Evolutionary conservation across 2,329 filamentous ascomycete species (phyloP), one percentile per base, ranked within the genome.

Genomic region (Fusarium piperis): DNA sequence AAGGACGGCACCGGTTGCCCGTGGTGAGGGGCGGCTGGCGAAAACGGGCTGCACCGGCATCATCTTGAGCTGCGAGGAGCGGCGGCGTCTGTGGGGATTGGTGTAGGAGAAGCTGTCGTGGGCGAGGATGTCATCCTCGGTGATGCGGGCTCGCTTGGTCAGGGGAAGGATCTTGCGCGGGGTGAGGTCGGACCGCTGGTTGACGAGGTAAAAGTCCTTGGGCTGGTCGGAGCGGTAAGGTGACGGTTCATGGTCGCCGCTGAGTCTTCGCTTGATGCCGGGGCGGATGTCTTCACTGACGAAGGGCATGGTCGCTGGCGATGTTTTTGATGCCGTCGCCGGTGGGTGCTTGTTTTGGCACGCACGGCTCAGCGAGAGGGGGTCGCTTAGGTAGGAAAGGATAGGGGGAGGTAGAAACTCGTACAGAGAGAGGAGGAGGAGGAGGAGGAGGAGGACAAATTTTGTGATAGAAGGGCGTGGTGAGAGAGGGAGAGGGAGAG

Each of bases 261-360:
- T 77, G 72, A 81, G 75, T 72, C 79, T 76, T 66, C 81, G 79
- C 63, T 82, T 82, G 53, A 77, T 75, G 38, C 81, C 81, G 35
- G 81, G 76, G 10, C 71, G 68, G 62, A 67, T 67, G 70, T 78
- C 79, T 59, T 78, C 72, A 62, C 76, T 76, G 59, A 82, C 80
- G 53, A 77, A 82, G 20, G 80, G 81, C 81, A 82, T 82, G 38
- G 61, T 78, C 46, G 51, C 44, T 44, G 28, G 32, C 59, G 51
- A 20, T 23, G 62, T 59, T 44, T 26, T n/a, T 48, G 48, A 62
- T 65, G 65, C 44, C 57, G 70, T 67, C 41, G 70, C 56, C 70
- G 59, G 56, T 58, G 52, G 39, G 57, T 71, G 69, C 64, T 73
- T 59, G 46, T 60, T 57, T 55, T 39, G 39, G 62, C 58, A 70